Evolutionary conservation across 2,329 filamentous ascomycete species (phyloP), one percentile per base, ranked within the genome.

Genomic region (Neofusicoccum ribis): DNA sequence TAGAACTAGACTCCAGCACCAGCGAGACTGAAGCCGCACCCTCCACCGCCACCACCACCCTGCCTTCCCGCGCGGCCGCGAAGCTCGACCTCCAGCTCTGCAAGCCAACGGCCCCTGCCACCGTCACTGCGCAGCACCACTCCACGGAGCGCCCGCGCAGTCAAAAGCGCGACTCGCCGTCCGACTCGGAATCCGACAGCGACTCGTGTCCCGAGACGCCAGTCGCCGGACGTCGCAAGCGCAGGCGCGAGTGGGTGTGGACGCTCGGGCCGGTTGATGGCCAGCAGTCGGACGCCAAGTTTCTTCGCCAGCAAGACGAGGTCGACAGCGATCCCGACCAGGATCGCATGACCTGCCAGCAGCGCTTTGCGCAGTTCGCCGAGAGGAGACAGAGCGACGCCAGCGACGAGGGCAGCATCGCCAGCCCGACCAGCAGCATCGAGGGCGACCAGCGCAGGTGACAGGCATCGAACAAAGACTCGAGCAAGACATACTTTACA

Each of bases 221-320:
- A 3, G 79, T 84, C 15, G 82, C 84, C 20, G 80, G 82, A 15
- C 82, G 83, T 27, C 78, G 77, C 66, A 87, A 87, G 71, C 79
- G 83, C 44, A 81, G 81, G 31, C 74, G 85, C 20, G 81, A 85
- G 69, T 87, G 85, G 85, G 77, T 80, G 52, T 87, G 85, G 85
- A 87, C 85, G 1, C 73, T 87, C 11, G 83, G 81, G 1, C 80
- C 83, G 11, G 67, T 83, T 34, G 70, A 74, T 27, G 63, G 63
- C 63, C 52, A 46, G 59, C 44, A 56, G 63, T 23, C 41, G 3
- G 43, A 44, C 14, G 52, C 63, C 43, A 54, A 64, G 49, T 36
- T 43, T 15, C 31, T 54, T 34, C 51, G 27, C 27, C 50, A 64
- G 43, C 50, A 56, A 23, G 56, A 60, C 31, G 43, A 60, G 43